A percentile compares a stretch with the other conserved stretches of the same genome.
These are phyloP conservation scores for Metschnikowia santaceciliae DNA, from an alignment of 805 yeast species.

Conservation along the genomic window DNA sequence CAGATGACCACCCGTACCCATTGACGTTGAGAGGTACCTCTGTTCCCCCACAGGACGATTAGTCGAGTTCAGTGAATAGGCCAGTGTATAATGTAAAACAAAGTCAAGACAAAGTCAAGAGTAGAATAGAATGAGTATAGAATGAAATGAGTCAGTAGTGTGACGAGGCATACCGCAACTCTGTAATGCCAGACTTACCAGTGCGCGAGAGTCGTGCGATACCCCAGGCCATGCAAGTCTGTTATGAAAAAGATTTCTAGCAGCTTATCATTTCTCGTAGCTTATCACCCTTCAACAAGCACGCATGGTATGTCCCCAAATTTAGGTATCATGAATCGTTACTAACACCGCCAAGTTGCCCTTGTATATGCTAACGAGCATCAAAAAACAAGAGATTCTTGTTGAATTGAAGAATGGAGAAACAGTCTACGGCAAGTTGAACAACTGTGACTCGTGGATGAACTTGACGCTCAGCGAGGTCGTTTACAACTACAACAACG, in stretches of 20 bases:
- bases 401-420: slow-evolving; percentile 93
- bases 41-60: slow-evolving; percentile 35
- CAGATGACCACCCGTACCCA: slow-evolving; percentile 37
- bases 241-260: slow-evolving; percentile 2
- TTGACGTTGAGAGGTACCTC: slow-evolving; percentile 48
- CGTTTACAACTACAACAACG: slow-evolving; percentile 58
- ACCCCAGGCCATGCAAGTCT: slow-evolving; percentile 1
- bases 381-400: slow-evolving; percentile 81
- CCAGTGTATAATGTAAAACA: not conserved
- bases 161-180: no score
- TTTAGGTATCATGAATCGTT: not conserved
- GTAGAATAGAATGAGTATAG: no score
- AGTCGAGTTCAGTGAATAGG: not conserved
- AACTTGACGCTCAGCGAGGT: slow-evolving; percentile 80
- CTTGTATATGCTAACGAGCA: slow-evolving; percentile 80
- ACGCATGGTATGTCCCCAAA: slow-evolving; percentile 15
- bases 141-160: no score
- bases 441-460: slow-evolving; percentile 94
- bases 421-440: slow-evolving; percentile 76
- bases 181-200: no score
- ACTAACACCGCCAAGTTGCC: slow-evolving; percentile 60
- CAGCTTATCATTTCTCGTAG: not conserved
- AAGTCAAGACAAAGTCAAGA: no score
- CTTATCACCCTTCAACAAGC: not conserved
- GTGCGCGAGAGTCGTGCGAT: slow-evolving; percentile 7